phyloP scores from a whole-genome alignment of 805 yeast species.

The Zygoascus flipseniorum region DNA sequence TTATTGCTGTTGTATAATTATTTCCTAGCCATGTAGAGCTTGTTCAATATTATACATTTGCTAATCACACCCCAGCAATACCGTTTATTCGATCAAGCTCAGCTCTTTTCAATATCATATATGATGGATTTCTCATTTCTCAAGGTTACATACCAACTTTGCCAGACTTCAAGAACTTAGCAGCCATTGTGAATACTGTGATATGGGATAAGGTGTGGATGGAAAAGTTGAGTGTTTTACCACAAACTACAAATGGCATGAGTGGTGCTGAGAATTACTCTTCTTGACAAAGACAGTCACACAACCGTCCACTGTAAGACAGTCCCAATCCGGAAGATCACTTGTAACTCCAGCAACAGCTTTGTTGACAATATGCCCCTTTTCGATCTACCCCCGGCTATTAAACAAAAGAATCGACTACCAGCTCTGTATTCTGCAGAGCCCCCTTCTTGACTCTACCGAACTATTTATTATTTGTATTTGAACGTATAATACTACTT shows the following conservation, averaged over 20 bases:
- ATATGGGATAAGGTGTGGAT: background rate
- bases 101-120: background rate
- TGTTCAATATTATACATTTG: background rate
- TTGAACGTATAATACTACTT: background rate
- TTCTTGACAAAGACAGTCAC: background rate
- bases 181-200: constrained; percentile 44
- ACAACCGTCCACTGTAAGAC: background rate
- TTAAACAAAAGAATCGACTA: background rate
- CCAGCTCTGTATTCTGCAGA: background rate
- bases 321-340: background rate
- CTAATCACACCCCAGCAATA: background rate
- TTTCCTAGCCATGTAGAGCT: too few relatives aligned
- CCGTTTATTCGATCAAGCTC: background rate
- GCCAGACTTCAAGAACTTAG: constrained; percentile 99
- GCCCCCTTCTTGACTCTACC: background rate
- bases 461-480: background rate
- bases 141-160: constrained; percentile 80
- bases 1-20: too few relatives aligned
- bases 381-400: background rate
- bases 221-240: background rate
- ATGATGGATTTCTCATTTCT: background rate
- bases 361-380: background rate
- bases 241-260: background rate
- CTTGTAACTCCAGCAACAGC: background rate
- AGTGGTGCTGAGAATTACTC: constrained; percentile 2